Base-by-base conservation (phyloP, 768 basidiomycete species). In the Amanita fuliginea region DNA sequence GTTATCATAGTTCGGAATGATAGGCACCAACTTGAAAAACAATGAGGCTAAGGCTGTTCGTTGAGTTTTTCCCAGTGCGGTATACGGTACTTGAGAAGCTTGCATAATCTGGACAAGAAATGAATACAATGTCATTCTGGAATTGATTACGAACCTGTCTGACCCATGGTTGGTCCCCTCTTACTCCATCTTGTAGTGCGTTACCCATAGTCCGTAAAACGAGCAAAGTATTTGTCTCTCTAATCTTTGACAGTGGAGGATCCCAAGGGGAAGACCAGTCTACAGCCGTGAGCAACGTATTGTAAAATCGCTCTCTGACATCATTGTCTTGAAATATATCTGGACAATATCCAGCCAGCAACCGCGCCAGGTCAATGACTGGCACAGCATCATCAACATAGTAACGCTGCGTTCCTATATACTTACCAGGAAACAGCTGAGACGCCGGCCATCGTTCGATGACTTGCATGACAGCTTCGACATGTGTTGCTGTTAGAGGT, bases 291-390 rank as follows among this genome's bases (percentile, higher is more conserved):
- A 91, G 78, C 9, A 94, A 62, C 1, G 76, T 67, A 16, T 77
- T 70, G 18, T 86, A 72, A 60, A 86, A 81, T 16, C 62, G 64
- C 34, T 74, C 69, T 46, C 73, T 72, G 47, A 73, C 54, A 41
- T 62, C 70, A 1, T 74, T 56, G 3, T 57, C 54, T 2, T 72
- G 65, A 51, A 81, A 74, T 2, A 74, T 67, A 6, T 74, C 70
- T 0, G 81, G 76, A 43, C 74, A 76, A 59, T 75, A 83, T 2
- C 78, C 86, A 16, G 80, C 69, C 13, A 95, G 62, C 34, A 95
- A 70, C 35, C 96, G 81, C 46, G 79, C 73, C 10, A 97, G 75
- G 59, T 98, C 95, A 58, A 98, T 79, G 10, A 94, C 90, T 91
- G 9, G 28, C 40, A 22, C 24, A 6, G 13, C 16, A 30, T 10